These are phyloP conservation scores for Chaetomiaceae sp. DNA, from an alignment of 2,329 filamentous ascomycete species.

Conservation along the genomic window DNA sequence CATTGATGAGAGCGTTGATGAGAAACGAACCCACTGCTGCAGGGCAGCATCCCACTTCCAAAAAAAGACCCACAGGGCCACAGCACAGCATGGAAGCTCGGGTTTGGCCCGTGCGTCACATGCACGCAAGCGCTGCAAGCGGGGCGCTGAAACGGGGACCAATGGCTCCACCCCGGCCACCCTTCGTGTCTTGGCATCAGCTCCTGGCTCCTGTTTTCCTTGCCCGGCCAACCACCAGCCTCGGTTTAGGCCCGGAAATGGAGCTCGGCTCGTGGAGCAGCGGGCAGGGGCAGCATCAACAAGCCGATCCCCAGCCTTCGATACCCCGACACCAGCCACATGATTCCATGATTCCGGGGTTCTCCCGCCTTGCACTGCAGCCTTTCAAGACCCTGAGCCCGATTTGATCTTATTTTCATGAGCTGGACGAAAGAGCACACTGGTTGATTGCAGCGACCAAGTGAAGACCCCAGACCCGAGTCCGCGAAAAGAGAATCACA, in stretches of 20 bases:
- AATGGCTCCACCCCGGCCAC: no score
- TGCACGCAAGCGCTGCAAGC: background rate
- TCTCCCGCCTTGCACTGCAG: background rate
- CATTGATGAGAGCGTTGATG: background rate
- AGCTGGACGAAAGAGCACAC: no score
- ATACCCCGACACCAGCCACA: slow-evolving; percentile 18
- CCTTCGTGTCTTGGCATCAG: slow-evolving; percentile 19
- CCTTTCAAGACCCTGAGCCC: background rate
- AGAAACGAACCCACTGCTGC: background rate
- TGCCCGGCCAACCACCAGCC: slow-evolving; percentile 27
- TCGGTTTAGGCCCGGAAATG: slow-evolving; percentile 25
- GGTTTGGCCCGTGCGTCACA: slow-evolving; percentile 15
- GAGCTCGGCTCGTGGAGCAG: slow-evolving; percentile 17
- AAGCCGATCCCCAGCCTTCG: slow-evolving; percentile 15
- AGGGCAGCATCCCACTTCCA: slow-evolving; percentile 17
- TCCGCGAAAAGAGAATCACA: no score
- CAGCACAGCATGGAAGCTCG: background rate
- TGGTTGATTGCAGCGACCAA: no score
- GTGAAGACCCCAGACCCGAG: no score
- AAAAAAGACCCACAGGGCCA: background rate
- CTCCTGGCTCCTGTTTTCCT: slow-evolving; percentile 15
- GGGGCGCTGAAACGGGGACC: slow-evolving; percentile 3
- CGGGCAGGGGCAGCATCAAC: slow-evolving; percentile 13
- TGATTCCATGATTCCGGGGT: slow-evolving; percentile 16
- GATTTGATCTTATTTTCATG: no score